Evolutionary conservation across 768 basidiomycete species (phyloP), one percentile per base, ranked within the genome.

Genomic region (Lactifluus subvellereus): DNA sequence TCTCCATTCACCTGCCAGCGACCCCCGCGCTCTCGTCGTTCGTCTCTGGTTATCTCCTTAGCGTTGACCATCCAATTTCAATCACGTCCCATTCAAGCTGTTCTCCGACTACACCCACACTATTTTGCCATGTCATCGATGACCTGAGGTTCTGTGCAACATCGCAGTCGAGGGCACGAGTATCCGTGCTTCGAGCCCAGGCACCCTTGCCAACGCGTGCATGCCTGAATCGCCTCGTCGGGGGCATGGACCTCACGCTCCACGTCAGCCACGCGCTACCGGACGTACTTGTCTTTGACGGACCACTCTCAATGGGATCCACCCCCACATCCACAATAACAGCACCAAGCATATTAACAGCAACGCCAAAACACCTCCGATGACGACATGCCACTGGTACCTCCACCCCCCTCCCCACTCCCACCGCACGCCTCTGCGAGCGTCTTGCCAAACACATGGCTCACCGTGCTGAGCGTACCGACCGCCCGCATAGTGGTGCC

Each of bases 81-180:
- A 80, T 92, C 50, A 78, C 81, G 0, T 78, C 82, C 78, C 84
- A 0, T 38, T 51, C 30, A n/a, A 27, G n/a, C 72, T 86, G n/a
- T 68, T 85, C 58, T 81, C 85, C 0, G 76, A 72, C 40, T 69
- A 86, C 32, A 66, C 74, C 22, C 63, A 73, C 52, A 76, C 82
- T 18, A 72, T 75, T 1, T 92, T 93, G 68, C 91, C 91, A 0
- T 88, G 87, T 1, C 72, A 77, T 51, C 83, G 84, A 5, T 80
- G 78, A 30, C 90, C 91, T 1, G 76, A 81, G 32, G 75, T 94
- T 40, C 77, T 94, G 13, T 82, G 82, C 14, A 77, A 88, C 66
- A 85, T 94, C 48, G 87, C 87, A 3, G 86, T 93, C 63, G 79
- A 78, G 48, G 80, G 88, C 69, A 92, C 93, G 91, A 82, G 81